Evolutionary conservation across 495 filamentous ascomycete species (phyloP), one percentile per base, ranked within the genome.

Genomic region (Monascus purpureus): DNA sequence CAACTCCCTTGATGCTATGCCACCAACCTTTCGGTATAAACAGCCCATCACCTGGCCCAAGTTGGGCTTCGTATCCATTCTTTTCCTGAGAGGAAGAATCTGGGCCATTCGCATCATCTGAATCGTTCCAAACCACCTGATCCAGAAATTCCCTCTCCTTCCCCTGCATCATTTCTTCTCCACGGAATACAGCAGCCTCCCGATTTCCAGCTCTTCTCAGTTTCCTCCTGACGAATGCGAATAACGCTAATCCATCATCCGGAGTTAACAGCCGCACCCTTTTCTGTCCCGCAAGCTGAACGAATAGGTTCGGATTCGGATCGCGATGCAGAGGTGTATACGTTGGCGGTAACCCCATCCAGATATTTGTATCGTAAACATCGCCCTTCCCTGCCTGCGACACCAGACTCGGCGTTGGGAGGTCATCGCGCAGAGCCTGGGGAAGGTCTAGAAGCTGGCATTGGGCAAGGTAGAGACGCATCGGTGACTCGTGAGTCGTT

Each of bases 1-100:
- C 80, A 31, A 73, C 43, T 13, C 87, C 83, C 45, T 72, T 78
- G 31, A 97, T 73, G 47, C 81, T 85, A 67, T 97, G 90, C 90
- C 90, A 97, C 85, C 86, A 97, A 8, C 83, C 84, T 37, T 71
- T 74, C 0, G 88, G 90, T 34, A 97, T 87, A 49, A 88, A 95
- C 26, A 96, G 36, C 0, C 65, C 74, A 62, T 95, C 86, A 0
- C 80, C 77, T 9, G 65, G 55, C 2, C 53, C 49, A 19, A 94
- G 42, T n/a, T 43, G 35, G 8, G 67, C 76, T 41, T 90, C 75
- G 39, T 56, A 64, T 3, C 65, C 67, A 18, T 44, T 38, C 43
- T 49, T 41, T 2, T 41, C 53, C 2, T 33, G 17, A 31, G 29
- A 13, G 16, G 12, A 19, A 14, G 6, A 3, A 3, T 50, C 46